Conservation (phyloP, 345 rosid genomes). For the Noccaea bulbosa region DNA sequence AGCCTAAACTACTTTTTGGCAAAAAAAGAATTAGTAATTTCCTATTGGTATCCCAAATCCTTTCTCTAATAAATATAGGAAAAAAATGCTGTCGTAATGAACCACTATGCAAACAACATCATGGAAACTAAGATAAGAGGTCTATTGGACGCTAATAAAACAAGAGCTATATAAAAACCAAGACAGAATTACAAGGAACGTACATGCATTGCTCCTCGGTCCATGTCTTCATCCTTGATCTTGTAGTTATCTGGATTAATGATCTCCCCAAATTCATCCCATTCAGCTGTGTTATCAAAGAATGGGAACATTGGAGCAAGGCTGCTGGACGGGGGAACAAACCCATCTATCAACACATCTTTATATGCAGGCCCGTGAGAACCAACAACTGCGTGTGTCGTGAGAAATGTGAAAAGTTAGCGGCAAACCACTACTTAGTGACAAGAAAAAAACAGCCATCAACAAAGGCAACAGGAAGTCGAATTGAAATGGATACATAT, state of each 20-base stretch:
- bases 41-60: conserved; percentile 13
- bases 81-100: not conserved
- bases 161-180: conserved; percentile 2
- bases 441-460: not conserved
- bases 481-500: conserved; percentile 6
- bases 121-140: conserved; percentile 4
- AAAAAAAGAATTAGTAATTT: not conserved
- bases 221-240: conserved; percentile 85
- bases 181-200: conserved; percentile 37
- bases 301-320: conserved; percentile 95
- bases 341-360: conserved; percentile 90
- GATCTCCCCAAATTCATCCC: conserved; percentile 99
- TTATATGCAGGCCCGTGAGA: conserved; percentile 64
- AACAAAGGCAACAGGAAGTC: conserved; percentile 6
- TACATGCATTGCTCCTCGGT: conserved; percentile 71
- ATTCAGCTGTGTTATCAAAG: conserved; percentile 75
- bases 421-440: conserved; percentile 23
- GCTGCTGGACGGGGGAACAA: conserved; percentile 79
- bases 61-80: not conserved
- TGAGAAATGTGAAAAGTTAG: conserved; percentile 32
- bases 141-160: conserved; percentile 12
- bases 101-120: conserved; percentile 23
- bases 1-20: conserved; percentile 5
- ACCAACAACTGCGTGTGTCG: conserved; percentile 52
- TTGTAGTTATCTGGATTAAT: conserved; percentile 96